phyloP scores from a whole-genome alignment of 2,329 filamentous ascomycete genomes.

The Zalaria sp. region DNA sequence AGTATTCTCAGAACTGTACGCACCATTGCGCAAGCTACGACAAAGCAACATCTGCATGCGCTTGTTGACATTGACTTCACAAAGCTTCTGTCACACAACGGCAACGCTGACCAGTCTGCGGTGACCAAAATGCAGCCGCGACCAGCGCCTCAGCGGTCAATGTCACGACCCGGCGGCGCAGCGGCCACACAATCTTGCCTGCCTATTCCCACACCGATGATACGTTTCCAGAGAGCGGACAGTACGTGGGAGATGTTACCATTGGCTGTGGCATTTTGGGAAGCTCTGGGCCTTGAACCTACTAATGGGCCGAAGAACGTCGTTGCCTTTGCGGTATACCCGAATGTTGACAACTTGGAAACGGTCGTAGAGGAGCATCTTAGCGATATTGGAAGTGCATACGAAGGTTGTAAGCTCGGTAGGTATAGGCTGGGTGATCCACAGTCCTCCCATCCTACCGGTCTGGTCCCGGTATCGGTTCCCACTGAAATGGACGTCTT shows the following conservation, averaged over 20 bases:
- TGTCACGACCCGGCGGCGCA: conserved; percentile 16
- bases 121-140: conserved; percentile 13
- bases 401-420: conserved; percentile 62
- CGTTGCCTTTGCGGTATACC: conserved; percentile 55
- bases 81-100: conserved; percentile 13
- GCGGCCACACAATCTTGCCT: conserved; percentile 29
- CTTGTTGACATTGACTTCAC: conserved; percentile 11
- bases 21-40: conserved; percentile 1
- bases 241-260: conserved; percentile 59
- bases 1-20: not conserved
- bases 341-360: conserved; percentile 47
- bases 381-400: conserved; percentile 52
- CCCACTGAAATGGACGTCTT: conserved; percentile 11
- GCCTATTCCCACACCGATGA: conserved; percentile 51
- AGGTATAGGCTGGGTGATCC: conserved; percentile 36
- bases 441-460: conserved; percentile 9
- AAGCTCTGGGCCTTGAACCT: conserved; percentile 61
- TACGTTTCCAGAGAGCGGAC: conserved; percentile 59
- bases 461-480: conserved; percentile 20
- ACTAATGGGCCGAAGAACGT: conserved; percentile 59
- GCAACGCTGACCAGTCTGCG: conserved; percentile 6
- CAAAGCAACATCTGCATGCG: conserved; percentile 7
- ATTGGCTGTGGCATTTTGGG: conserved; percentile 66
- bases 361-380: conserved; percentile 51
- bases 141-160: conserved; percentile 13